These are phyloP conservation scores for Boeremia lycopersici DNA, from an alignment of 2,329 filamentous ascomycete species.

Conservation along the genomic window DNA sequence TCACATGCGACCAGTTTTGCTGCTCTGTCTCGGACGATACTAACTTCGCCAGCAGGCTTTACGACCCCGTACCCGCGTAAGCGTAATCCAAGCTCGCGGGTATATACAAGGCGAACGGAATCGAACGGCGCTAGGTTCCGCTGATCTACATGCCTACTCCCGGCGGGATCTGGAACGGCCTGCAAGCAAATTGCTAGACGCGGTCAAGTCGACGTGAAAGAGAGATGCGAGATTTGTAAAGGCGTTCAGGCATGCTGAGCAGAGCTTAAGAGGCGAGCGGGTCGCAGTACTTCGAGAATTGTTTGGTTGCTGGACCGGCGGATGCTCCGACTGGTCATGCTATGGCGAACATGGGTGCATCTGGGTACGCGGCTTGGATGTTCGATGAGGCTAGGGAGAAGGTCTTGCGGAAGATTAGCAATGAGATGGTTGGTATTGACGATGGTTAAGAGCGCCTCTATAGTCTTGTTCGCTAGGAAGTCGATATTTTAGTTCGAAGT, in stretches of 20 bases:
- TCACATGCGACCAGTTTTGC: neutral
- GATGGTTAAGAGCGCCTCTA: neutral
- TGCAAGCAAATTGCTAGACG: neutral
- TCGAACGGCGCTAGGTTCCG: conserved; percentile 56
- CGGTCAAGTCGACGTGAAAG: neutral
- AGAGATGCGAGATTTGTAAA: conserved; percentile 6
- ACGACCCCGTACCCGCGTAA: conserved; percentile 43
- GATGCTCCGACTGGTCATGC: neutral
- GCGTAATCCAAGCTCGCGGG: conserved; percentile 59
- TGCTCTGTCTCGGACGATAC: neutral
- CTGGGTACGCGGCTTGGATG: neutral
- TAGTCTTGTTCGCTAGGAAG: neutral
- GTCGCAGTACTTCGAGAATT: neutral
- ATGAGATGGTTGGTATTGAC: neutral
- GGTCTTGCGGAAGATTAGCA: neutral
- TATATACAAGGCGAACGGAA: conserved; percentile 58
- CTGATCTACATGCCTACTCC: conserved; percentile 51
- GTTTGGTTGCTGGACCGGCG: neutral
- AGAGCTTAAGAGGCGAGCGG: conserved; percentile 27
- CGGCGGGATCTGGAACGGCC: neutral
- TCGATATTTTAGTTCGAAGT: neutral
- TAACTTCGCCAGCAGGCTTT: neutral
- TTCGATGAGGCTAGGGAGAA: neutral
- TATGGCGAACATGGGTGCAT: neutral
- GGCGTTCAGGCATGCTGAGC: conserved; percentile 31